Conservation (phyloP, 1,284 basidiomycete species). For the Phellopilus nigrolimitatus region DNA sequence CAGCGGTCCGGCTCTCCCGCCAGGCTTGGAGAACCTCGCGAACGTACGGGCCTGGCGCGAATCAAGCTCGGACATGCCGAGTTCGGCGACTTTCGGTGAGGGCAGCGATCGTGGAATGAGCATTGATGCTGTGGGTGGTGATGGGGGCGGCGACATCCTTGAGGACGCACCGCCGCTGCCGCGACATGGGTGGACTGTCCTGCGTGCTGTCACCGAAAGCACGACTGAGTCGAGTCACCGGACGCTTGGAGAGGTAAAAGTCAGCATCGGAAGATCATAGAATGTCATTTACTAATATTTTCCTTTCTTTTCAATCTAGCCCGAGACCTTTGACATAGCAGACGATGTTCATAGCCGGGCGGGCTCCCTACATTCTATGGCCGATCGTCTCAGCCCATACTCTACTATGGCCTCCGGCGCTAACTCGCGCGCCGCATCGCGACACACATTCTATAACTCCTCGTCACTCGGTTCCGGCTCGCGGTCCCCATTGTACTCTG, state of each 20-base stretch:
- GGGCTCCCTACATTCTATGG: conserved; percentile 19
- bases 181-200: conserved; percentile 13
- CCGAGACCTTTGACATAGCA: conserved; percentile 1
- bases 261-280: not conserved
- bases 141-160: conserved; percentile 11
- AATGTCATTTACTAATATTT: not conserved
- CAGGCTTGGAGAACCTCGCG: conserved; percentile 18
- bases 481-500: no score
- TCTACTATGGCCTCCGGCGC: conserved; percentile 15
- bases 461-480: conserved; percentile 17
- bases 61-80: conserved; percentile 20
- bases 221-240: conserved; percentile 10
- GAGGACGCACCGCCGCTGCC: conserved; percentile 20
- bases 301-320: conserved; percentile 8
- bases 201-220: conserved; percentile 17
- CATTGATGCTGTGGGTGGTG: conserved; percentile 15
- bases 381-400: conserved; percentile 18
- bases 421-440: conserved; percentile 18
- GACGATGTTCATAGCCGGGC: conserved; percentile 9
- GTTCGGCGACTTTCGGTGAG: conserved; percentile 16
- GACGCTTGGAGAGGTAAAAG: conserved; percentile 17
- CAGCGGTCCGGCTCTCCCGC: conserved; percentile 18
- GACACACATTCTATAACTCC: conserved; percentile 13
- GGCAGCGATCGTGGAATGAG: conserved; percentile 7
- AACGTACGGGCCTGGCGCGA: conserved; percentile 18